These are phyloP conservation scores for Tulasnella sp. DNA, from an alignment of 768 basidiomycete genomes.

Conservation along the genomic window DNA sequence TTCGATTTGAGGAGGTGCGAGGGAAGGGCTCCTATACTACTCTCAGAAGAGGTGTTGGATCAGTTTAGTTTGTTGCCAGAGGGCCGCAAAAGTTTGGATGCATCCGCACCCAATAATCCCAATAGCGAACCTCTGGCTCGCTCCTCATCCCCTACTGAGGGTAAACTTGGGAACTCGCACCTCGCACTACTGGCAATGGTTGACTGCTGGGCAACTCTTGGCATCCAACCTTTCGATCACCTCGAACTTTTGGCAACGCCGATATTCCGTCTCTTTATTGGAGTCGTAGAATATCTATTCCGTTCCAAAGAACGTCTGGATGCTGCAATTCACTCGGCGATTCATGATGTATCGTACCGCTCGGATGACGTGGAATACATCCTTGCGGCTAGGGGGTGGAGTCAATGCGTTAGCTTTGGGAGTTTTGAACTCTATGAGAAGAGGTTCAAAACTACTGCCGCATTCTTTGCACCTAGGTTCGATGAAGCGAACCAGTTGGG, in stretches of 20 bases:
- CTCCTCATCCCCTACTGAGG: constrained; percentile 19
- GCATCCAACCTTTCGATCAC: constrained; percentile 81
- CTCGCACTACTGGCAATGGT: constrained; percentile 94
- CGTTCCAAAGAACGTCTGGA: constrained; percentile 48
- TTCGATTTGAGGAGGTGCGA: constrained; percentile 35
- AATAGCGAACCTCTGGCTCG: constrained; percentile 23
- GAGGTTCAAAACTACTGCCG: constrained; percentile 65
- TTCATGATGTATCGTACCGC: constrained; percentile 66
- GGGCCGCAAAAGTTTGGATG: neutral
- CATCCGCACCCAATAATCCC: neutral
- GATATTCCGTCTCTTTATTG: constrained; percentile 91
- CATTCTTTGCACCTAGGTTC: constrained; percentile 78
- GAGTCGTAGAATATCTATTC: constrained; percentile 93
- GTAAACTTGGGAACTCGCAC: constrained; percentile 82
- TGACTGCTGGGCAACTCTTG: constrained; percentile 86
- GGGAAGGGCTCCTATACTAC: constrained; percentile 47
- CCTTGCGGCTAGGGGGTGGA: constrained; percentile 88
- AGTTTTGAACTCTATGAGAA: constrained; percentile 76
- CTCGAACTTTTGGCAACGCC: constrained; percentile 90
- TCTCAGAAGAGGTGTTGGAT: constrained; percentile 76
- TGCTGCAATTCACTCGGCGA: constrained; percentile 57
- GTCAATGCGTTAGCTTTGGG: constrained; percentile 86
- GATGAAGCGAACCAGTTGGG: constrained; percentile 74
- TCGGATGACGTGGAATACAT: constrained; percentile 91
- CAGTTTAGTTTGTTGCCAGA: constrained; percentile 52